Evolutionary conservation across 148 eudicot species (phyloP), one percentile per base, ranked within the genome.

Genomic region (Rhododendron mucronatum): DNA sequence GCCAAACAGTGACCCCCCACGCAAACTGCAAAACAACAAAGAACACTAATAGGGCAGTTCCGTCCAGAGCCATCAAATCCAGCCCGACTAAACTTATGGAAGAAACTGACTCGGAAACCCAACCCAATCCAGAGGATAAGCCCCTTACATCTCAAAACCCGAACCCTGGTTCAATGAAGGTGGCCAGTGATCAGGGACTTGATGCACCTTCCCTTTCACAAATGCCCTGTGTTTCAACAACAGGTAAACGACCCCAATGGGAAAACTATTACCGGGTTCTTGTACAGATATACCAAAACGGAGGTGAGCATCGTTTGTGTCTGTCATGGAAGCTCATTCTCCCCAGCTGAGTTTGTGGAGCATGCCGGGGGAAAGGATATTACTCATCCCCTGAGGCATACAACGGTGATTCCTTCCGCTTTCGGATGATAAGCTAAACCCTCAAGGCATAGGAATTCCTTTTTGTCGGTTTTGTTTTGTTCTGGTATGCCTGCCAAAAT

Each of bases 341-440:
- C 96, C 7, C 95, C 98, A 1, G 92, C 96, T 35, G 93, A 89
- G 84, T 95, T 95, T 18, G 95, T 94, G 30, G 93, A 94, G 91
- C 98, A 95, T 85, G 98, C 98, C 0, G 98, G 98, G 28, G 95
- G 95, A 35, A 89, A 90, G 3, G 94, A 91, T 37, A 82, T 95
- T 16, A 83, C 91, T 26, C 88, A 94, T 76, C 97, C 98, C 77
- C 87, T 95, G 5, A 90, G 80, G 85, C 98, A 92, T 83, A 95
- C 94, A 21, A 93, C 90, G 20, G 91, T 95, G 39, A 86, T 88
- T 80, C 92, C 94, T 30, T 87, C 84, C 1, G 33, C 84, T 37
- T 82, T 82, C 6, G 30, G 84, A 39, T 82, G 73, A 82, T 37
- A 23, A 59, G 4, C 33, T 41, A 20, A 39, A 37, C 9, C 28